Percentiles rank a stretch among this genome's conserved stretches.
These are phyloP conservation scores for Fusarium sp. DNA, from an alignment of 2,329 filamentous ascomycete species.

Conservation along the genomic window DNA sequence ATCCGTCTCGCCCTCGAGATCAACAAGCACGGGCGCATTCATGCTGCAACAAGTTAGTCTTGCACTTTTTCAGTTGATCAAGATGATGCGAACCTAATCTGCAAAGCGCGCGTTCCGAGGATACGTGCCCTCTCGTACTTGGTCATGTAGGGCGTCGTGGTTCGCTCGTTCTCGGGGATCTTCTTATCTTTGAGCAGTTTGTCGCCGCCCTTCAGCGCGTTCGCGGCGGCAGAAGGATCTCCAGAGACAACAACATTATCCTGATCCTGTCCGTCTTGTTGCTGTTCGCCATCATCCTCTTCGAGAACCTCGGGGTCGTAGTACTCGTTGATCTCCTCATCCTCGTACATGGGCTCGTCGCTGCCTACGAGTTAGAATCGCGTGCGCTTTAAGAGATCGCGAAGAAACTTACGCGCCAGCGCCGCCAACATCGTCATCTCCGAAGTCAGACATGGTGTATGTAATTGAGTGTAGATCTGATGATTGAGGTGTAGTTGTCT, in stretches of 20 bases:
- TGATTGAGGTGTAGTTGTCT: conserved; percentile 3
- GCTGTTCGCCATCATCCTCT: conserved; percentile 65
- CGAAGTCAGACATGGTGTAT: conserved; percentile 78
- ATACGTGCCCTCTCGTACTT: conserved; percentile 98
- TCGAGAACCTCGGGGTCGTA: conserved; percentile 69
- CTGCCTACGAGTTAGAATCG: conserved; percentile 57
- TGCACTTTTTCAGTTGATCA: not conserved
- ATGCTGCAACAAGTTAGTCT: conserved; percentile 71
- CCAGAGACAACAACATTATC: conserved; percentile 72
- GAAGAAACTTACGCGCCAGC: conserved; percentile 66
- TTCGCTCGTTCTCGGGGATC: conserved; percentile 87
- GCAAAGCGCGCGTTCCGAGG: conserved; percentile 89
- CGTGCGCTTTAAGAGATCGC: conserved; percentile 11
- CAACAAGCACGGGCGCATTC: conserved; percentile 96
- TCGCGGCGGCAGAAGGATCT: conserved; percentile 71
- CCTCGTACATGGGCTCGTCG: conserved; percentile 79
- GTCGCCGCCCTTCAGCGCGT: conserved; percentile 65
- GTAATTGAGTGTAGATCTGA: conserved; percentile 8
- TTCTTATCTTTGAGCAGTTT: conserved; percentile 82
- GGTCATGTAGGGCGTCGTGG: conserved; percentile 98
- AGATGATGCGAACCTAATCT: conserved; percentile 81
- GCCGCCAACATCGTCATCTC: conserved; percentile 72
- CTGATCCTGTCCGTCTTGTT: conserved; percentile 67
- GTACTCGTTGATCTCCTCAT: conserved; percentile 73
- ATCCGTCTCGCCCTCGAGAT: conserved; percentile 97